phyloP scores from a whole-genome alignment of 208 protist species.

The Wallacemonas sp. region DNA sequence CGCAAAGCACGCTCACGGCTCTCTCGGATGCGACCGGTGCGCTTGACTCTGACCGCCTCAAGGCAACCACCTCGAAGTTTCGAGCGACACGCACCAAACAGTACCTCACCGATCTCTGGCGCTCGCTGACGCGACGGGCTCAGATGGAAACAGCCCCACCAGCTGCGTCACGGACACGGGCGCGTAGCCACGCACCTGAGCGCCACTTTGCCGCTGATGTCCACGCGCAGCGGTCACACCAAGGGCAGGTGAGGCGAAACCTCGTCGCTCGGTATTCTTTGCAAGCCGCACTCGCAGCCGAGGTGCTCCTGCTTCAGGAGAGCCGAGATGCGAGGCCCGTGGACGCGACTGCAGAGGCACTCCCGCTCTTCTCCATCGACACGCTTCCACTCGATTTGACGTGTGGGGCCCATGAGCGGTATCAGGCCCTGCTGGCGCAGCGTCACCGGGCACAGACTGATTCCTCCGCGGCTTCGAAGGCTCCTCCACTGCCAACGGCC shows the following conservation, averaged over 20 bases:
- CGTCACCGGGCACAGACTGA: not conserved
- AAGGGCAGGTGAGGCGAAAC: conserved; percentile 48
- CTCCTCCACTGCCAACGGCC: conserved; percentile 12
- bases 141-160: conserved; percentile 13
- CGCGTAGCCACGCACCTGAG: conserved; percentile 6
- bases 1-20: not conserved
- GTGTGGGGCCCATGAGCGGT: not conserved
- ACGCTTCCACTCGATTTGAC: conserved; percentile 27
- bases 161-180: not conserved
- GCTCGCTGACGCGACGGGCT: conserved; percentile 24
- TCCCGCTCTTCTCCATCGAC: conserved; percentile 11
- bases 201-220: conserved; percentile 28
- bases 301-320: conserved; percentile 44
- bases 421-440: not conserved
- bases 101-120: conserved; percentile 30
- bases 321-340: conserved; percentile 3
- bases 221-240: conserved; percentile 35
- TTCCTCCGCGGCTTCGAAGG: conserved; percentile 17
- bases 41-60: not conserved
- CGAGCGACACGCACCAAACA: conserved; percentile 28
- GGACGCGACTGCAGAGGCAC: not conserved
- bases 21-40: not conserved
- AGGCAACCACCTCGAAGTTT: conserved; percentile 22
- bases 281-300: conserved; percentile 58
- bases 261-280: conserved; percentile 65